Evolutionary conservation across 2,329 filamentous ascomycete genomes (phyloP).

Genomic region (Pseudocercospora fijiensis): DNA sequence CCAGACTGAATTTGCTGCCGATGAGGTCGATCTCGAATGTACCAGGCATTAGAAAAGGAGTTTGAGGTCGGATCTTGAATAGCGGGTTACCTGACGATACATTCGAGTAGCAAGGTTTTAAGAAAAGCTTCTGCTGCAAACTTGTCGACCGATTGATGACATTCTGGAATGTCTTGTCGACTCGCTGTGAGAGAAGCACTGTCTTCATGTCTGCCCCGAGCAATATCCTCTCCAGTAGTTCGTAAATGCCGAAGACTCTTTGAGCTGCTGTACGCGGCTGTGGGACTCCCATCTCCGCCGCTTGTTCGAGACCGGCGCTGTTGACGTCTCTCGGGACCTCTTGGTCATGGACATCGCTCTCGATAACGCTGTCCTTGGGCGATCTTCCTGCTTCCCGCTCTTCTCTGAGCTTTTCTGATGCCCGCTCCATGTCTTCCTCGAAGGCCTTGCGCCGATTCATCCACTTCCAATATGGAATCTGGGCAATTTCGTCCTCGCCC

Average conservation of each 20-base stretch:
- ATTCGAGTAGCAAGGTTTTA: background rate
- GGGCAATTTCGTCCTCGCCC: background rate
- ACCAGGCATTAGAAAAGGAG: too few relatives aligned
- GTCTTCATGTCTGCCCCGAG: slow-evolving; percentile 5
- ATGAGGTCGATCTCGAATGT: too few relatives aligned
- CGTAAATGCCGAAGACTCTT: slow-evolving; percentile 17
- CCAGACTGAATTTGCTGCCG: too few relatives aligned
- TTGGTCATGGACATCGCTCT: background rate
- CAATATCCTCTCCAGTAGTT: slow-evolving; percentile 17
- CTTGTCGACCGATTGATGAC: slow-evolving; percentile 15
- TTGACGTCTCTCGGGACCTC: background rate
- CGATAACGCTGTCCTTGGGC: background rate
- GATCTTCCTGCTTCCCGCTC: background rate
- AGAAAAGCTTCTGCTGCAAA: slow-evolving; percentile 13
- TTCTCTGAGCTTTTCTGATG: background rate
- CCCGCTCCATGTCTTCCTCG: background rate
- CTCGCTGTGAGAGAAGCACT: slow-evolving; percentile 7
- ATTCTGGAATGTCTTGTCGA: slow-evolving; percentile 17
- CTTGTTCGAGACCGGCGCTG: background rate
- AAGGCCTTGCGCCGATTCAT: background rate
- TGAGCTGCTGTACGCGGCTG: background rate
- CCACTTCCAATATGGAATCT: background rate
- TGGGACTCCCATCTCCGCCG: background rate
- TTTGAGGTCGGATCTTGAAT: too few relatives aligned
- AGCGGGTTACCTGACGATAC: background rate